Evolutionary conservation across 306 rosid species (phyloP).

Genomic region (Rubus parviflorus): DNA sequence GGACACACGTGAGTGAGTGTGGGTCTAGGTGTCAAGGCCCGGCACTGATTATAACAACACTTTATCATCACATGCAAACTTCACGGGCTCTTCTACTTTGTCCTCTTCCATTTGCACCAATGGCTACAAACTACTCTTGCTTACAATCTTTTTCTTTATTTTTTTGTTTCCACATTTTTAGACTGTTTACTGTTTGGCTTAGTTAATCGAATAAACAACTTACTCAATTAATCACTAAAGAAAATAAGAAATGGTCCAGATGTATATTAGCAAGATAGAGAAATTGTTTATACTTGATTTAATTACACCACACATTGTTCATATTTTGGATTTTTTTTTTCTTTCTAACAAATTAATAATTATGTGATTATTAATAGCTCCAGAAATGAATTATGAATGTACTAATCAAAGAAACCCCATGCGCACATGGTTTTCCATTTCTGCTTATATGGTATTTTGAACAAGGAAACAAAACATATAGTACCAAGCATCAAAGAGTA

Average conservation of each 20-base stretch:
- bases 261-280: too few relatives aligned
- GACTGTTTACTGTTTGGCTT: background rate
- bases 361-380: background rate
- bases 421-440: conserved; percentile 19
- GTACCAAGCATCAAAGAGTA: background rate
- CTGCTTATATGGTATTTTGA: background rate
- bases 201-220: background rate
- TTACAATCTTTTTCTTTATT: conserved; percentile 9
- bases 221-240: background rate
- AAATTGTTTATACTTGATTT: too few relatives aligned
- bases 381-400: background rate
- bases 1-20: conserved; percentile 94
- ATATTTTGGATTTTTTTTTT: background rate
- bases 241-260: too few relatives aligned
- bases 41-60: conserved; percentile 89
- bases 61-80: conserved; percentile 89
- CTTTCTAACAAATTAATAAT: background rate
- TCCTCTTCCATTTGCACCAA: conserved; percentile 42
- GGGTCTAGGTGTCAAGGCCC: conserved; percentile 56
- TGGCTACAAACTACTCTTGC: conserved; percentile 24
- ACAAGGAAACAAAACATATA: background rate
- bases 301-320: background rate
- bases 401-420: background rate
- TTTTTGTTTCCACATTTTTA: background rate
- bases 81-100: conserved; percentile 81